Percentiles rank a stretch among this genome's conserved stretches.
phyloP scores from a whole-genome alignment of 2,329 filamentous ascomycete species.

The Alternaria arborescens region DNA sequence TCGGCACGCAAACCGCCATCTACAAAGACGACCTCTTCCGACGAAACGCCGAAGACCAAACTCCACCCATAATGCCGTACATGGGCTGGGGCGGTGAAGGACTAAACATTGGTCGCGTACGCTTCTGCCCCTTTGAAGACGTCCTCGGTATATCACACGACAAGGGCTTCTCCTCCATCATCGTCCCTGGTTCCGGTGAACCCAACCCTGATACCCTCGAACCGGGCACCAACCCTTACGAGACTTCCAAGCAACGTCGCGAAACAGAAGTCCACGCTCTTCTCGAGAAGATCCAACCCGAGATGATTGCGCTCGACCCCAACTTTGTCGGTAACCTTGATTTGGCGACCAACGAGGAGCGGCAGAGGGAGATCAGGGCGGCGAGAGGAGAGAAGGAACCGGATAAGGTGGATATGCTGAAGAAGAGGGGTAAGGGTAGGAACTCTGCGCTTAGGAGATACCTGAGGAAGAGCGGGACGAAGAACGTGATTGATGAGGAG shows the following conservation, averaged over 20 bases:
- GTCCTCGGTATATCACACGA: constrained; percentile 85
- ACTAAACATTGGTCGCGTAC: constrained; percentile 77
- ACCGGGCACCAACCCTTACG: constrained; percentile 81
- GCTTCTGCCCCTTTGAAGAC: constrained; percentile 96
- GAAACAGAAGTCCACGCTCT: constrained; percentile 89
- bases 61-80: constrained; percentile 81
- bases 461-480: constrained; percentile 87
- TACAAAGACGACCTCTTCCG: constrained; percentile 87
- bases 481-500: constrained; percentile 97
- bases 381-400: constrained; percentile 77
- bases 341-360: constrained; percentile 78
- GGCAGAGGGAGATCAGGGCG: constrained; percentile 69
- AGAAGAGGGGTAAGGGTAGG: constrained; percentile 85
- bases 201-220: constrained; percentile 96
- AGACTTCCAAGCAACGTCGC: constrained; percentile 89
- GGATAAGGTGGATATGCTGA: constrained; percentile 66
- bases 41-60: constrained; percentile 73
- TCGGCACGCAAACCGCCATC: constrained; percentile 86
- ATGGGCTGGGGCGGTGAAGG: constrained; percentile 93
- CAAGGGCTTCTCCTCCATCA: constrained; percentile 85
- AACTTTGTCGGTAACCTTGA: constrained; percentile 91
- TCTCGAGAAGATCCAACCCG: constrained; percentile 92
- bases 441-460: constrained; percentile 90
- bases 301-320: constrained; percentile 96
- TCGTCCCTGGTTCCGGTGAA: constrained; percentile 94